These are phyloP conservation scores for Polyplosphaeria fusca DNA, from an alignment of 495 filamentous ascomycete genomes.

Conservation along the genomic window DNA sequence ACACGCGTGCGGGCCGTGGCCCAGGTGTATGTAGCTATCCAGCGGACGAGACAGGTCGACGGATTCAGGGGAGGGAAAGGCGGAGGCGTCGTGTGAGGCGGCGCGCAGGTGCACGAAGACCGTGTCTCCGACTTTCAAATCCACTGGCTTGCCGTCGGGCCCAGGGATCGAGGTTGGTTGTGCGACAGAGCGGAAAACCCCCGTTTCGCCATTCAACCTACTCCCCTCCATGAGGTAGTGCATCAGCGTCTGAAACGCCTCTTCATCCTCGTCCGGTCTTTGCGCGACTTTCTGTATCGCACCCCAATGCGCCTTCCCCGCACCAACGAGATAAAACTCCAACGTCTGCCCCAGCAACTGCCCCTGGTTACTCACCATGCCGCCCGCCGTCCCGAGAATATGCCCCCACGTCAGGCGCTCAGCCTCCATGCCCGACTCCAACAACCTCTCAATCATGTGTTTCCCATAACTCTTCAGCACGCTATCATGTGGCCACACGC, in stretches of 20 bases:
- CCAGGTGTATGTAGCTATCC: slow-evolving; percentile 40
- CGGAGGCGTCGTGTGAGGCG: slow-evolving; percentile 35
- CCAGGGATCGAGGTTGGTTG: slow-evolving; percentile 44
- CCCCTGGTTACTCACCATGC: slow-evolving; percentile 44
- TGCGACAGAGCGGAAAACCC: slow-evolving; percentile 29
- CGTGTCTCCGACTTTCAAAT: slow-evolving; percentile 48
- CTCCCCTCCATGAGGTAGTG: slow-evolving; percentile 43
- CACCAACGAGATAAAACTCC: slow-evolving; percentile 46
- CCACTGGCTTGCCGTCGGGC: slow-evolving; percentile 40
- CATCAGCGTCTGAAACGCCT: slow-evolving; percentile 40
- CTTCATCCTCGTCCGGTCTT: slow-evolving; percentile 39
- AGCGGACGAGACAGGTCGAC: slow-evolving; percentile 33
- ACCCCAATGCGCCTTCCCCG: slow-evolving; percentile 48
- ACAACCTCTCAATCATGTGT: slow-evolving; percentile 38
- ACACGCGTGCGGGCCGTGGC: slow-evolving; percentile 37
- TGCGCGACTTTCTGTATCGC: slow-evolving; percentile 50
- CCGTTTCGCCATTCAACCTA: slow-evolving; percentile 39
- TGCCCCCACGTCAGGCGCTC: slow-evolving; percentile 40
- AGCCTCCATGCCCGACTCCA: slow-evolving; percentile 28
- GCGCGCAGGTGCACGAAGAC: slow-evolving; percentile 51
- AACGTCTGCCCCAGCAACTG: slow-evolving; percentile 41
- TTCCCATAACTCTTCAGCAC: slow-evolving; percentile 39
- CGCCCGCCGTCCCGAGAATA: slow-evolving; percentile 44
- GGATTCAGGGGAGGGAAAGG: slow-evolving; percentile 37
- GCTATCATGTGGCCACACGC: slow-evolving; percentile 30